Evolutionary conservation across 2,329 filamentous ascomycete species (phyloP).

Genomic region (Colletotrichum eleusines): DNA sequence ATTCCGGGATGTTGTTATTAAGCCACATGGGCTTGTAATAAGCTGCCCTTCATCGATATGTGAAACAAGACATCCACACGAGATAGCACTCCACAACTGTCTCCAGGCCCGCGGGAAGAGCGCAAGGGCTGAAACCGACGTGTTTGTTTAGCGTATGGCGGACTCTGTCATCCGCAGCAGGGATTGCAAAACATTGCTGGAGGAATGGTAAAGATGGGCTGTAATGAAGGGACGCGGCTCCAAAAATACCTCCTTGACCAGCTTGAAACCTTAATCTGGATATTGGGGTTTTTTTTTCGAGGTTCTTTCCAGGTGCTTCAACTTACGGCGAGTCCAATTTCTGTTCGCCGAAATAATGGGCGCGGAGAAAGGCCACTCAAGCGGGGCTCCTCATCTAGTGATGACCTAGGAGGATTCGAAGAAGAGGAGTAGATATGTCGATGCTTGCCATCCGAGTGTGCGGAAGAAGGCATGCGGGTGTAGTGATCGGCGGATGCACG

Average conservation of each 20-base stretch:
- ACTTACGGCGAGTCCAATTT: slow-evolving; percentile 68
- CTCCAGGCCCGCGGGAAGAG: slow-evolving; percentile 36
- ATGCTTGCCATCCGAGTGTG: slow-evolving; percentile 46
- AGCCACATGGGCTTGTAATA: slow-evolving; percentile 8
- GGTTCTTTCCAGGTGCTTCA: slow-evolving; percentile 49
- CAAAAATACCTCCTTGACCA: slow-evolving; percentile 4
- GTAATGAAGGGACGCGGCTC: slow-evolving; percentile 11
- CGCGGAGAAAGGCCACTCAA: slow-evolving; percentile 63
- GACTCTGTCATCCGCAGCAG: slow-evolving; percentile 9
- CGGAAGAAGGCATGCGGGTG: slow-evolving; percentile 36
- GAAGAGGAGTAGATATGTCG: slow-evolving; percentile 59
- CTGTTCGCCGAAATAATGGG: slow-evolving; percentile 58
- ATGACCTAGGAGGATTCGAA: slow-evolving; percentile 57
- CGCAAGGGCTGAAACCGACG: slow-evolving; percentile 31
- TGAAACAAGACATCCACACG: slow-evolving; percentile 16
- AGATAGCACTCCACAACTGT: slow-evolving; percentile 18
- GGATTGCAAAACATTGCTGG: slow-evolving; percentile 1
- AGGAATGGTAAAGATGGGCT: slow-evolving; percentile 10
- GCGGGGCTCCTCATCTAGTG: slow-evolving; percentile 60
- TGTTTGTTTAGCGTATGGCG: slow-evolving; percentile 6
- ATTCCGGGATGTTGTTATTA: slow-evolving; percentile 4
- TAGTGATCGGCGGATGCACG: slow-evolving; percentile 51
- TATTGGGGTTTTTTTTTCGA: neutral
- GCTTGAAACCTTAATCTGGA: neutral
- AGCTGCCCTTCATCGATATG: slow-evolving; percentile 7